Evolutionary conservation across 352 stramenopile species (phyloP).

Genomic region (Stephanocyclus meneghinianus): DNA sequence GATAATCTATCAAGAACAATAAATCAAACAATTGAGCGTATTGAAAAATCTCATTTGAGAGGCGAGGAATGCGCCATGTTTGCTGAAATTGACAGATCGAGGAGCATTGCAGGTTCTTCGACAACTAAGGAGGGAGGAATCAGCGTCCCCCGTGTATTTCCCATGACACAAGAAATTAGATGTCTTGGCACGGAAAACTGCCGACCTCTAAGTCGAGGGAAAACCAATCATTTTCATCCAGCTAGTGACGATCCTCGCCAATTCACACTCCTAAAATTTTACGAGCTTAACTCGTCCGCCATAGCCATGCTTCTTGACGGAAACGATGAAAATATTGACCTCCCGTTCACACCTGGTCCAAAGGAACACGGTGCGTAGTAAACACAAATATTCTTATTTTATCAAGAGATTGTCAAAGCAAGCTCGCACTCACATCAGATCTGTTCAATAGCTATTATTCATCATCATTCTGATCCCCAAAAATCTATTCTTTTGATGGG

Average conservation of each 20-base stretch:
- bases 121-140: background rate
- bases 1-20: conserved; percentile 48
- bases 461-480: conserved; percentile 39
- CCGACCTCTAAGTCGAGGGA: conserved; percentile 10
- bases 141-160: conserved; percentile 49
- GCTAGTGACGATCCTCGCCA: conserved; percentile 52
- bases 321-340: conserved; percentile 44
- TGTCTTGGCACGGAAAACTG: conserved; percentile 10
- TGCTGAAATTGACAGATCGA: conserved; percentile 34
- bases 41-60: conserved; percentile 51
- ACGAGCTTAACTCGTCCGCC: conserved; percentile 51
- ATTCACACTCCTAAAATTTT: conserved; percentile 60
- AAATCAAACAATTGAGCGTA: conserved; percentile 40
- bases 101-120: background rate
- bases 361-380: conserved; percentile 27
- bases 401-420: too few species aligned
- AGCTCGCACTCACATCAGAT: too few species aligned
- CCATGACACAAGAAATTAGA: conserved; percentile 41
- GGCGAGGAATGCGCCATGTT: conserved; percentile 50
- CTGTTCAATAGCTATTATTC: conserved; percentile 33
- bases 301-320: conserved; percentile 51
- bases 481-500: conserved; percentile 51
- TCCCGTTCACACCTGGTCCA: conserved; percentile 56
- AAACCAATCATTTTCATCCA: conserved; percentile 49
- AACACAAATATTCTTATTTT: too few species aligned